A percentile compares a stretch with the other conserved stretches of the same genome.
Evolutionary conservation across 176 grass and related monocot genomes (phyloP).

Genomic region (Hordeum vulgare): MorexV3_pseudomolecules_assembly NC_058522.1:561403429-561403928

Average conservation of each 20-base stretch:
- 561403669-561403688: too few species aligned
- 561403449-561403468: conserved; percentile 62
- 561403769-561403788: not conserved
- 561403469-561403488: conserved; percentile 53
- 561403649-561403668: too few species aligned
- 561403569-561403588: not conserved
- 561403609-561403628: not conserved
- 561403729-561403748: not conserved
- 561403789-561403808: not conserved
- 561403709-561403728: too few species aligned
- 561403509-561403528: conserved; percentile 63
- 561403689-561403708: too few species aligned
- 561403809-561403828: not conserved
- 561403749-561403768: not conserved
- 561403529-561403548: conserved; percentile 60
- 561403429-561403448: conserved; percentile 37
- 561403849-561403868: not conserved
- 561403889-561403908: not conserved
- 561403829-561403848: not conserved
- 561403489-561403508: conserved; percentile 63
- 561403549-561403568: conserved; percentile 47
- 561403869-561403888: not conserved
- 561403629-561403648: too few species aligned
- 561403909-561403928: not conserved
- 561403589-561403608: not conserved